Evolutionary conservation across 2,329 filamentous ascomycete genomes (phyloP), one percentile per base, ranked within the genome.

Genomic region (Ophiostoma himal-ulmi): DNA sequence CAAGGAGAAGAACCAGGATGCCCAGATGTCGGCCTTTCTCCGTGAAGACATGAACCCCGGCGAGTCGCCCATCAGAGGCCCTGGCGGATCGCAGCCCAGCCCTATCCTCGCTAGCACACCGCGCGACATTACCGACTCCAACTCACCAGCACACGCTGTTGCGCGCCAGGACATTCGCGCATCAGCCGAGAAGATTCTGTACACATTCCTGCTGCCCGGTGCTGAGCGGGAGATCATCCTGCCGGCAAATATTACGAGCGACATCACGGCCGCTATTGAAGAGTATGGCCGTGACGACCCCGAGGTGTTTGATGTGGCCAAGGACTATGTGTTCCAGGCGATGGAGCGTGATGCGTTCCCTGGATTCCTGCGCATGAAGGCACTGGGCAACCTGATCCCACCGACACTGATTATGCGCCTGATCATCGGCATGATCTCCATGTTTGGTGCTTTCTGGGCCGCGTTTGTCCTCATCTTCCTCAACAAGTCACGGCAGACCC

Each of bases 321-420:
- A 99, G 83, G 95, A 99, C 82, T 99, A 98, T 78, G 95, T 98
- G 73, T 99, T 98, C 80, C 96, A 99, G 81, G 96, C 96, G 44
- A 99, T 99, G 95, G 96, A 99, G 81, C 88, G 96, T 70, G 95
- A 99, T 81, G 95, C 96, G n/a, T 99, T 97, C 78, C 95, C 96
- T 0, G 94, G 94, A 0, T 99, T 99, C 81, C 84, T 99, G 71
- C 88, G 94, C 77, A 92, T 93, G 81, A 98, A 98, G 82, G 95
- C 95, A 2, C 84, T 99, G 34, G 96, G 96, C 72, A 99, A 99
- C 77, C 85, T 99, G 17, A 94, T 99, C 37, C 95, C 94, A 3
- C 88, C 94, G 20, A 96, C 93, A 66, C 89, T 96, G 75, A 88
- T 98, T 77, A 85, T 96, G 75, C 87, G 95, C 69, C 83, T 98